Evolutionary conservation across 2,329 filamentous ascomycete species (phyloP).

Genomic region (Pseudogymnoascus verrucosus): DNA sequence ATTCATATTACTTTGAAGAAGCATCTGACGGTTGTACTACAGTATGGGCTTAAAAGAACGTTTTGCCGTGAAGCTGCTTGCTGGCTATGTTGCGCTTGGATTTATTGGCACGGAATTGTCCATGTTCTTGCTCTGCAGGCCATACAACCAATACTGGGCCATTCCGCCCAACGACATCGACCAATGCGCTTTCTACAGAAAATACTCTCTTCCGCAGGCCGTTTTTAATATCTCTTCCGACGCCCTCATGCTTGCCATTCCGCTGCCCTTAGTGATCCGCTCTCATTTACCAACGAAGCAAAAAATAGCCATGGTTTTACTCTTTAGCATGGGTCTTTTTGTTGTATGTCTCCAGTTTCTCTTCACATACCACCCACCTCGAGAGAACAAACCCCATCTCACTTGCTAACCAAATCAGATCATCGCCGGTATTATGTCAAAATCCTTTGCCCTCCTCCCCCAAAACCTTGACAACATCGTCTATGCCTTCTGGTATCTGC

Average conservation of each 20-base stretch:
- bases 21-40: neutral
- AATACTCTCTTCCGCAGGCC: conserved; percentile 50
- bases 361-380: neutral
- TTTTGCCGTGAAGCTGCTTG: conserved; percentile 38
- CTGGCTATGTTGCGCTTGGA: conserved; percentile 38
- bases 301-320: conserved; percentile 40
- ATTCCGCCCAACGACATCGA: conserved; percentile 40
- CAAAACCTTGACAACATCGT: conserved; percentile 29
- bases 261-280: conserved; percentile 44
- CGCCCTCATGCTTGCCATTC: conserved; percentile 47
- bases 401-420: conserved; percentile 29
- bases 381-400: conserved; percentile 1
- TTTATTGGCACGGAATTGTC: conserved; percentile 44
- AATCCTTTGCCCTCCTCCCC: conserved; percentile 27
- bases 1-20: neutral
- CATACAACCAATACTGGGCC: conserved; percentile 48
- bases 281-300: conserved; percentile 42
- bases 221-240: conserved; percentile 52
- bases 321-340: conserved; percentile 39
- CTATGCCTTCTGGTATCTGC: conserved; percentile 39
- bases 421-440: conserved; percentile 40
- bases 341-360: conserved; percentile 30
- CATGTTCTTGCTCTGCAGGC: conserved; percentile 41
- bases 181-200: conserved; percentile 48
- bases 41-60: conserved; percentile 39